A percentile compares a stretch with the other conserved stretches of the same genome.
These are phyloP conservation scores for Monosporozyma servazzii DNA, from an alignment of 805 yeast species.

Conservation along the genomic window DNA sequence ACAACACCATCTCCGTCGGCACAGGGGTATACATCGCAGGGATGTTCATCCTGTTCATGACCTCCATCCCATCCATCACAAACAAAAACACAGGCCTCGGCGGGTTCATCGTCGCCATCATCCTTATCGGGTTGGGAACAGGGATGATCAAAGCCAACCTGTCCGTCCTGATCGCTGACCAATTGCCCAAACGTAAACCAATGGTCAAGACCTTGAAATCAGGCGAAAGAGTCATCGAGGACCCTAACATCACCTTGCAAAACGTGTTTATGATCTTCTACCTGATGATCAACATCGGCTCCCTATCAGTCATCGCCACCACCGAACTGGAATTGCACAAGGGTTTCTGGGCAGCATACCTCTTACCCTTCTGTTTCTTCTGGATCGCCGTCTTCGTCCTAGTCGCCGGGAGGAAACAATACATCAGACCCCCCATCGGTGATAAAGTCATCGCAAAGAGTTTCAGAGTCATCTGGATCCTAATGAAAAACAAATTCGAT, in stretches of 20 bases:
- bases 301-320: conserved; percentile 67
- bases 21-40: conserved; percentile 53
- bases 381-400: conserved; percentile 48
- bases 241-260: conserved; percentile 64
- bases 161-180: conserved; percentile 62
- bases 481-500: conserved; percentile 39
- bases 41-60: conserved; percentile 53
- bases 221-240: conserved; percentile 62
- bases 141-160: conserved; percentile 77
- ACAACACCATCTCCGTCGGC: conserved; percentile 55
- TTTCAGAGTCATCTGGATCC: conserved; percentile 38
- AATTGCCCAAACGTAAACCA: conserved; percentile 52
- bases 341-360: conserved; percentile 69
- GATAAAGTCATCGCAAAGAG: conserved; percentile 52
- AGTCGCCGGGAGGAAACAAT: conserved; percentile 42
- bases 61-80: conserved; percentile 53
- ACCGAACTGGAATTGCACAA: conserved; percentile 57
- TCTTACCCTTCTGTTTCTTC: conserved; percentile 63
- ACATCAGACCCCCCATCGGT: conserved; percentile 51
- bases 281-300: conserved; percentile 67
- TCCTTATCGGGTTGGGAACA: conserved; percentile 62
- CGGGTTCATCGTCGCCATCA: conserved; percentile 40
- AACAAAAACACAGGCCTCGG: conserved; percentile 47
- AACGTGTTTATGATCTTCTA: conserved; percentile 69
- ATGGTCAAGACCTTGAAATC: conserved; percentile 45